Base-by-base conservation (phyloP, 1,284 basidiomycete species). In the Tilletia setariae region DNA sequence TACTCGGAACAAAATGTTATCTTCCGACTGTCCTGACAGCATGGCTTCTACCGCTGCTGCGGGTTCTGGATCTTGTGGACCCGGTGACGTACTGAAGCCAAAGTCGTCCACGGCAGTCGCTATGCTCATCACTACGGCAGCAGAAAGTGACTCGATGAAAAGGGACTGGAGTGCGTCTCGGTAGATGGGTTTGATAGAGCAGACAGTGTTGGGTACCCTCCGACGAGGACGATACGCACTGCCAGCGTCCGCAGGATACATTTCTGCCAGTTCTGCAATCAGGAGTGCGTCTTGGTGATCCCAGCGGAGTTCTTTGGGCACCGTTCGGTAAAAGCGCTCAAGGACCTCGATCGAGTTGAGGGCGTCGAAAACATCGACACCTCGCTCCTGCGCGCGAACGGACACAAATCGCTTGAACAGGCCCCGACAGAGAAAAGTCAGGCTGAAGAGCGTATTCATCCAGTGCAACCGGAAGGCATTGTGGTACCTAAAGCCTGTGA, bases 271-370 rank as follows among this genome's bases (percentile, higher is more conserved):
- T 4, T 32, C 35, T 13, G 13, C 28, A 6, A 61, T 4, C 28
- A 61, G 9, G 28, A 15, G 28, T 19, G 56, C 30, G 28, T 61
- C 25, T 30, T 61, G 56, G 19, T 32, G 19, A 16, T 61, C 56
- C 56, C 56, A 61, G 15, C 56, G 28, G 11, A 61, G 9, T 16
- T 61, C 56, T n/a, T 30, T 30, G 19, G 56, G 56, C 3, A 61
- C 32, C 7, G 25, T 30, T 19, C 56, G 25, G 32, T 61, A 61
- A 30, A 61, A 61, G 30, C 56, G 28, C 32, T 61, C 56, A 4
- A 61, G 56, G 16, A 61, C 30, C 28, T 61, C 56, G 28, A 61
- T 61, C 28, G 56, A 61, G 28, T 61, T 61, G 28, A 61, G 56
- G 16, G 56, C 56, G n/a, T 61, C 56, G 13, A 61, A 30, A 16